phyloP scores from a whole-genome alignment of 768 basidiomycete genomes.

The Psilocybe sp. region DNA sequence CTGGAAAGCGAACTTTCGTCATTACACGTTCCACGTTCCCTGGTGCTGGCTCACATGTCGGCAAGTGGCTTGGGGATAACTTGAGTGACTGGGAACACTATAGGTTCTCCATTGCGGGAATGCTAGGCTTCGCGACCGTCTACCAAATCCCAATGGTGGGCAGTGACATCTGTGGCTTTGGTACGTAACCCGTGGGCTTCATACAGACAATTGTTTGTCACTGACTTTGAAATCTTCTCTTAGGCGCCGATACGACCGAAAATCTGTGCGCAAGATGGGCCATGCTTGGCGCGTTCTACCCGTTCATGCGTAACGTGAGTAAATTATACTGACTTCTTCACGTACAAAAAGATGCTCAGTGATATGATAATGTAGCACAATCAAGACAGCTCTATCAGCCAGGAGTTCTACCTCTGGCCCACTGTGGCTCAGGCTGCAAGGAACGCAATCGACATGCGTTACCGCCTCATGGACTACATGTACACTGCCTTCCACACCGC shows the following conservation, averaged over 20 bases:
- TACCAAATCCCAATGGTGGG: constrained; percentile 78
- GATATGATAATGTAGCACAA: constrained; percentile 43
- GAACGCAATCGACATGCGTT: constrained; percentile 61
- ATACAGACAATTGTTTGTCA: background rate
- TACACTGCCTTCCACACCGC: constrained; percentile 70
- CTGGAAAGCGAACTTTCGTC: constrained; percentile 56
- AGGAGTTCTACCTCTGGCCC: constrained; percentile 71
- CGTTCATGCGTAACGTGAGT: constrained; percentile 75
- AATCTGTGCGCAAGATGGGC: constrained; percentile 75
- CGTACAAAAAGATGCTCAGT: background rate
- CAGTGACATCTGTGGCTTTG: constrained; percentile 69
- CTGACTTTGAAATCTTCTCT: background rate
- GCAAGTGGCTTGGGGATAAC: constrained; percentile 76
- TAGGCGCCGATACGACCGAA: constrained; percentile 62
- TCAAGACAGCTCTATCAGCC: constrained; percentile 44
- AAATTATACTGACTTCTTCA: background rate
- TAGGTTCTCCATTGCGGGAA: constrained; percentile 56
- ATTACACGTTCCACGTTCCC: constrained; percentile 76
- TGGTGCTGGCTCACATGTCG: constrained; percentile 63
- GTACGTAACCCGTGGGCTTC: constrained; percentile 25
- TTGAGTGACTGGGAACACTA: constrained; percentile 59
- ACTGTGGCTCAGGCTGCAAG: constrained; percentile 55
- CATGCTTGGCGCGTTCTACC: constrained; percentile 72
- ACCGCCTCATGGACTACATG: constrained; percentile 68
- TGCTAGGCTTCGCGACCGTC: constrained; percentile 62